phyloP scores from a whole-genome alignment of 2,329 filamentous ascomycete species.

The Leptographium lundbergii region DNA sequence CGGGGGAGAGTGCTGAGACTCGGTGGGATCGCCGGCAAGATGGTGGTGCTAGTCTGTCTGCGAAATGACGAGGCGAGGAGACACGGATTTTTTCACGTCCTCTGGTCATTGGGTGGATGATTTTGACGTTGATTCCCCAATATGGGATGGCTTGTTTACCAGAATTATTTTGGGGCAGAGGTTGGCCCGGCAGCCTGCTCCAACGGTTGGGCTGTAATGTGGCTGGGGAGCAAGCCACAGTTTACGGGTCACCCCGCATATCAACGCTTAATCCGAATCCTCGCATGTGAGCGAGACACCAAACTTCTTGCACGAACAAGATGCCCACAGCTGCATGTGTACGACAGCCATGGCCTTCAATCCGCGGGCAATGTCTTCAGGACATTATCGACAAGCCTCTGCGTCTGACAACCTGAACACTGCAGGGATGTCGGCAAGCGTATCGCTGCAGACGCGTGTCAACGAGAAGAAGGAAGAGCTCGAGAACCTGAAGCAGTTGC shows the following conservation, averaged over 20 bases:
- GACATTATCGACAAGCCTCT: constrained; percentile 54
- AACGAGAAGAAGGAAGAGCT: constrained; percentile 78
- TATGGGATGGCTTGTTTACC: constrained; percentile 10
- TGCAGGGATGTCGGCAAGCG: constrained; percentile 28
- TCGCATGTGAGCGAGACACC: background rate
- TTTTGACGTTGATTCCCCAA: constrained; percentile 1
- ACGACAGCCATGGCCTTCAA: constrained; percentile 10
- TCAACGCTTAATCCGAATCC: background rate
- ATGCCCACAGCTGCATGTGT: background rate
- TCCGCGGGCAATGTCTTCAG: constrained; percentile 35
- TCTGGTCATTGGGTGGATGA: background rate
- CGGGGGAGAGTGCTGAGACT: background rate
- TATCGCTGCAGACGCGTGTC: constrained; percentile 66
- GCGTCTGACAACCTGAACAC: constrained; percentile 28
- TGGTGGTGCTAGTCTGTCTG: constrained; percentile 1
- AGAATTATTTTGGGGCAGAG: constrained; percentile 4
- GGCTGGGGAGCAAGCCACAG: constrained; percentile 9
- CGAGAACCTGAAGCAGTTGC: constrained; percentile 63
- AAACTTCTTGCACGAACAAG: background rate
- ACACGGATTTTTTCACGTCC: background rate
- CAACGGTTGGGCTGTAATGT: constrained; percentile 3
- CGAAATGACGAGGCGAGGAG: background rate
- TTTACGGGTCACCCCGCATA: background rate
- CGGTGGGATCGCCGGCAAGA: background rate
- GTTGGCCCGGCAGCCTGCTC: constrained; percentile 13